phyloP scores from a whole-genome alignment of 1,284 basidiomycete genomes.

The Puccinia brachypodii region DNA sequence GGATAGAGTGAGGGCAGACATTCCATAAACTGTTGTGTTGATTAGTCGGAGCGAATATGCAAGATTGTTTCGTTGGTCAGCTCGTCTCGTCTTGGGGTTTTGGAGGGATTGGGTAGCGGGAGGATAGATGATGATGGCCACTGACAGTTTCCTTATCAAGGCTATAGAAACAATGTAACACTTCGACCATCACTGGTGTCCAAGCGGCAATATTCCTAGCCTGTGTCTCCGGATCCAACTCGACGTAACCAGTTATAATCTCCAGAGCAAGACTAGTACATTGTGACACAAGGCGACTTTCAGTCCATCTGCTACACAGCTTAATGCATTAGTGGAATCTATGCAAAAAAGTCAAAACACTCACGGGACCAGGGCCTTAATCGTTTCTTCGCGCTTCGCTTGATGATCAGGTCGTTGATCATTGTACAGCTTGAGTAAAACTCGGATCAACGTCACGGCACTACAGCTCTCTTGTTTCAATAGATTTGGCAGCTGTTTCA shows the following conservation, averaged over 20 bases:
- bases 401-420: constrained; percentile 84
- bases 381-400: constrained; percentile 75
- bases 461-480: constrained; percentile 98
- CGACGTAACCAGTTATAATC: constrained; percentile 86
- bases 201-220: constrained; percentile 94
- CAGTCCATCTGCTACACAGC: not conserved
- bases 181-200: constrained; percentile 95
- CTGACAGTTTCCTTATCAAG: constrained; percentile 85
- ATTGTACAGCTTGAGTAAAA: constrained; percentile 88
- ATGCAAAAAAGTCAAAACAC: constrained; percentile 57
- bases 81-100: not conserved
- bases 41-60: not conserved
- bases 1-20: constrained; percentile 34
- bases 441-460: constrained; percentile 89
- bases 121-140: not conserved
- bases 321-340: not conserved
- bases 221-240: constrained; percentile 84
- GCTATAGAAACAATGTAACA: constrained; percentile 81
- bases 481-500: constrained; percentile 98
- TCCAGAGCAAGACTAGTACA: constrained; percentile 76
- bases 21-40: constrained; percentile 15
- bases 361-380: constrained; percentile 85
- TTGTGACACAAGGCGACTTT: not conserved
- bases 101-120: not conserved
- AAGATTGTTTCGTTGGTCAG: not conserved